Conservation (phyloP, 2,329 filamentous ascomycete genomes). For the Microdochium paspali region DNA sequence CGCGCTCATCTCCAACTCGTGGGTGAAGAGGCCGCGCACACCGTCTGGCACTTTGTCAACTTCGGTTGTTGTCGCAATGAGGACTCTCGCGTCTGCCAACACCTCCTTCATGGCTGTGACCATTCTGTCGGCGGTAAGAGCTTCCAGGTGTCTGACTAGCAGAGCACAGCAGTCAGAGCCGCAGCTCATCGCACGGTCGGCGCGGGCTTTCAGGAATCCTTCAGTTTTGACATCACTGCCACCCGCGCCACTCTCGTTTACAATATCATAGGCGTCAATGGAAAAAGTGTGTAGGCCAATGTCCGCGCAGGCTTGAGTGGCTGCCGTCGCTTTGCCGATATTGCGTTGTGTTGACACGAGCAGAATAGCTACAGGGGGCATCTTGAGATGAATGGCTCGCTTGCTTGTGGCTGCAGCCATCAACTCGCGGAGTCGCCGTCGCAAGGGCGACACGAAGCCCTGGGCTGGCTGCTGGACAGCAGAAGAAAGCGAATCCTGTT, state of each 20-base stretch:
- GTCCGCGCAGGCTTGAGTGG: conserved; percentile 70
- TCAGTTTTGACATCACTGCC: conserved; percentile 92
- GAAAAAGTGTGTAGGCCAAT: conserved; percentile 83
- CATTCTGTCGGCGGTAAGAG: conserved; percentile 85
- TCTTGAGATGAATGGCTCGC: conserved; percentile 73
- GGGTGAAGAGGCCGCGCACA: conserved; percentile 83
- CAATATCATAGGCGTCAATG: conserved; percentile 87
- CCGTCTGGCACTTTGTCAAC: conserved; percentile 90
- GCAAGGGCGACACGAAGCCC: conserved; percentile 47
- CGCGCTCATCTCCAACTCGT: conserved; percentile 88
- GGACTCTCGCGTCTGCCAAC: conserved; percentile 65
- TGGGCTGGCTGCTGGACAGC: conserved; percentile 35
- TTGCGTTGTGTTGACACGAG: conserved; percentile 86
- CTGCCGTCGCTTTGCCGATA: conserved; percentile 82
- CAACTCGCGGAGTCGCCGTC: conserved; percentile 69
- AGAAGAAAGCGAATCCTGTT: conserved; percentile 25
- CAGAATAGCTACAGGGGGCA: conserved; percentile 82
- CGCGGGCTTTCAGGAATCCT: conserved; percentile 76
- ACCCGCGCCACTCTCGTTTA: conserved; percentile 81
- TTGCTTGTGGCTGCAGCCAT: conserved; percentile 83
- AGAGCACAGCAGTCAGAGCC: conserved; percentile 75
- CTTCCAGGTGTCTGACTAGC: conserved; percentile 83
- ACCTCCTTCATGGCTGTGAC: conserved; percentile 77
- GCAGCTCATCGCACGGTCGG: conserved; percentile 82
- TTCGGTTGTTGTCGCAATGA: conserved; percentile 91